Evolutionary conservation across 805 yeast species (phyloP), one percentile per base, ranked within the genome.

Genomic region (Maudiozyma turicensis): DNA sequence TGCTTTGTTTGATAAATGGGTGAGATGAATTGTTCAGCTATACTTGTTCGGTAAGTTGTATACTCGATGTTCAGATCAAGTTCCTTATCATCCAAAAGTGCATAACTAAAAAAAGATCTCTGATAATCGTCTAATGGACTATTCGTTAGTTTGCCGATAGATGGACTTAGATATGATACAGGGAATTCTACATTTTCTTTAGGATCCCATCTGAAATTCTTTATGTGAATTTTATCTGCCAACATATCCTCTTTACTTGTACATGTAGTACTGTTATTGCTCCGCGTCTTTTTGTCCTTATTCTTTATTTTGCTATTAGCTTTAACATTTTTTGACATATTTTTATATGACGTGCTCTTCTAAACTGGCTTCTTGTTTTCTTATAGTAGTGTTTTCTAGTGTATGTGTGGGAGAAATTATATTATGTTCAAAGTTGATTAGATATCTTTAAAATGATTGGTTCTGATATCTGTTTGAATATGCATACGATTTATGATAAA

Each of bases 41-140:
- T 32, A 7, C 43, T 31, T n/a, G 47, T 29, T n/a, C 44, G 32
- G 32, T 44, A 40, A 11, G 33, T 40, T 3, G 42, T 39, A 30
- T 44, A 43, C 14, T 44, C 41, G 9, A 37, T 43, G 14, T 44
- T 15, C 10, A 34, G 33, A 29, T 40, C 42, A 6, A 32, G 10
- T 11, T 34, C 29, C 13, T 43, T 40, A 43, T 49, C 49, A 46
- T 40, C 44, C 26, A 50, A 40, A 9, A 52, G 44, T 14, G 51
- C 30, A 28, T 48, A 46, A 10, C 52, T 54, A 44, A 60, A 56
- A 47, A 52, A 59, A 10, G 58, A 48, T 33, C 65, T 50, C 48
- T 61, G 66, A 45, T 58, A 61, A 44, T 61, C 66, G 45, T 61
- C 66, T 43, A 59, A 43, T 9, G 66, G 63, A 38, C 51, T 55